A percentile compares a stretch with the other conserved stretches of the same genome.
phyloP scores from a whole-genome alignment of 129 eudicot species.

The Mikania micrantha region DNA sequence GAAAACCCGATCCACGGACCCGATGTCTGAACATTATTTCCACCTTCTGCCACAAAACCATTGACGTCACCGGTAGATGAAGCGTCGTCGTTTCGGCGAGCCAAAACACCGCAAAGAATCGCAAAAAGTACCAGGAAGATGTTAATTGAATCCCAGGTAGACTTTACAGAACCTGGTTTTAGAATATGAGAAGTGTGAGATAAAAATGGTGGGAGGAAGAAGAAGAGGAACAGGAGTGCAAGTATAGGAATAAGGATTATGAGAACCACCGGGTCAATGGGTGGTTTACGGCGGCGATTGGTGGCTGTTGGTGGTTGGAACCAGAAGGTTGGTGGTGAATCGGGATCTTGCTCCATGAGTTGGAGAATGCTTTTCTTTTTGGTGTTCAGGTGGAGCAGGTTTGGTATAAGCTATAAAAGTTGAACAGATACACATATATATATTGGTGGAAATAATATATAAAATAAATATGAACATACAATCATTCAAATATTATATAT shows the following conservation, averaged over 20 bases:
- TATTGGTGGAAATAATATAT: not conserved
- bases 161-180: slow-evolving; percentile 45
- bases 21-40: not conserved
- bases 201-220: slow-evolving; percentile 51
- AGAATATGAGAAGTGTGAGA: slow-evolving; percentile 42
- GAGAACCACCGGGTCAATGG: slow-evolving; percentile 55
- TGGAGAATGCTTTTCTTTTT: not conserved
- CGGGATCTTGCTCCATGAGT: slow-evolving; percentile 63
- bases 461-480: not conserved
- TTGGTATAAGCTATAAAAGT: slow-evolving; percentile 12
- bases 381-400: not conserved
- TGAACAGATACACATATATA: not conserved
- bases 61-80: not conserved
- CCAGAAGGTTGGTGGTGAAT: slow-evolving; percentile 56
- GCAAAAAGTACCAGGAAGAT: slow-evolving; percentile 62
- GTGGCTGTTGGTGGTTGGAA: slow-evolving; percentile 33
- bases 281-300: slow-evolving; percentile 39
- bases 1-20: slow-evolving; percentile 33
- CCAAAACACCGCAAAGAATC: slow-evolving; percentile 68
- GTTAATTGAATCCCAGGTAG: slow-evolving; percentile 67
- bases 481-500: not conserved
- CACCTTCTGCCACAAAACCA: slow-evolving; percentile 2
- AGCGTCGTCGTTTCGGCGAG: slow-evolving; percentile 54
- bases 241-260: slow-evolving; percentile 55
- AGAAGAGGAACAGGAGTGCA: slow-evolving; percentile 30